Percentiles rank a stretch among this genome's conserved stretches.
These are phyloP conservation scores for Kwoniella dendrophila DNA, from an alignment of 768 basidiomycete genomes.

Conservation along the genomic window DNA sequence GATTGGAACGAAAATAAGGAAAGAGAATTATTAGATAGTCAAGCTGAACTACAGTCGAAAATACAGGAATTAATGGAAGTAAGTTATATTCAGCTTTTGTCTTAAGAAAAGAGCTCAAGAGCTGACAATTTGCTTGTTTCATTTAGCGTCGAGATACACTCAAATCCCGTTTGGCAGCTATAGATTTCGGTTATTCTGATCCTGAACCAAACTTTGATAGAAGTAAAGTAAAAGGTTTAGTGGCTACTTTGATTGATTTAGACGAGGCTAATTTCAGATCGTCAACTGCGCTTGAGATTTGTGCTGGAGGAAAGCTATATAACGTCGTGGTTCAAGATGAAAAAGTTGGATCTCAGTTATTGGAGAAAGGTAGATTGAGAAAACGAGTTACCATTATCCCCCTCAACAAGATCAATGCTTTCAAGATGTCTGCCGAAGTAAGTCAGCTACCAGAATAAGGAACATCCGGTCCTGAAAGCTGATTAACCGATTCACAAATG, in stretches of 20 bases:
- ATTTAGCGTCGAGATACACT: slow-evolving; percentile 59
- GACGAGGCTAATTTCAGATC: slow-evolving; percentile 70
- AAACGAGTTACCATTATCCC: slow-evolving; percentile 93
- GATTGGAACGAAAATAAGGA: slow-evolving; percentile 81
- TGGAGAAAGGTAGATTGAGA: slow-evolving; percentile 75
- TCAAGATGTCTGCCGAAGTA: slow-evolving; percentile 63
- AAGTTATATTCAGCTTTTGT: slow-evolving; percentile 28
- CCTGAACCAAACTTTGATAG: slow-evolving; percentile 82
- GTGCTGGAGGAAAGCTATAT: slow-evolving; percentile 84
- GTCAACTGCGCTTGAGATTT: slow-evolving; percentile 88
- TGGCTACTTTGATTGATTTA: slow-evolving; percentile 83
- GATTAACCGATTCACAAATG: slow-evolving; percentile 5
- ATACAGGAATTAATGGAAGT: slow-evolving; percentile 70
- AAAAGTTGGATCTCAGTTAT: slow-evolving; percentile 77
- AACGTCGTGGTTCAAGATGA: slow-evolving; percentile 94
- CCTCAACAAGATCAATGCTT: slow-evolving; percentile 81
- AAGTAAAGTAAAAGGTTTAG: slow-evolving; percentile 82
- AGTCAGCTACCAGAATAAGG: slow-evolving; percentile 22
- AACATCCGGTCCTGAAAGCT: not conserved
- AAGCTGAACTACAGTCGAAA: slow-evolving; percentile 63
- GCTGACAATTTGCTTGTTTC: not conserved
- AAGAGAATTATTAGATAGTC: slow-evolving; percentile 61
- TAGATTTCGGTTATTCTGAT: slow-evolving; percentile 80
- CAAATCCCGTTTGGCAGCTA: slow-evolving; percentile 66
- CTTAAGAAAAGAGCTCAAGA: not conserved